Percentiles rank a stretch among this genome's conserved stretches.
These are phyloP conservation scores for Fusarium chlamydosporum DNA, from an alignment of 2,329 filamentous ascomycete species.

Conservation along the genomic window DNA sequence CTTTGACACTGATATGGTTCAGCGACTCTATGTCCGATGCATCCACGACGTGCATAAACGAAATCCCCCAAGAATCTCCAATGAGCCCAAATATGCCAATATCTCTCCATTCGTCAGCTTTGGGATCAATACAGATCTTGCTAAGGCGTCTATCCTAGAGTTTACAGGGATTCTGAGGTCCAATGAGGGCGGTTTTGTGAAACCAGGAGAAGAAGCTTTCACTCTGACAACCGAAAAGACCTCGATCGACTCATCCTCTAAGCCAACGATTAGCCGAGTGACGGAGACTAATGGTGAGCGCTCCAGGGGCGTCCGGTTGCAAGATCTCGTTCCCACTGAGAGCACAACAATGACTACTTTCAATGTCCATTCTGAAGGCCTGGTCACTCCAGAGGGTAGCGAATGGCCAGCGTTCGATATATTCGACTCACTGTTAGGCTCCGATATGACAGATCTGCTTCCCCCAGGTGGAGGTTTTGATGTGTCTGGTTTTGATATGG, in stretches of 20 bases:
- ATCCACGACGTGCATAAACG: neutral
- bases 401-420: slow-evolving; percentile 17
- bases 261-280: neutral
- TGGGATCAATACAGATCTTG: fast-evolving
- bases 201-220: neutral
- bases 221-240: neutral
- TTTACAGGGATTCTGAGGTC: neutral
- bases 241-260: fast-evolving
- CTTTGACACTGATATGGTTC: fast-evolving
- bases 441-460: slow-evolving; percentile 24
- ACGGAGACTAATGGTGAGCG: too few relatives aligned
- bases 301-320: too few relatives aligned
- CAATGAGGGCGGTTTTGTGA: neutral
- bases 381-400: fast-evolving
- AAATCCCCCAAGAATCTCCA: fast-evolving
- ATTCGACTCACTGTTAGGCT: slow-evolving; percentile 15
- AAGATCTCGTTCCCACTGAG: too few relatives aligned
- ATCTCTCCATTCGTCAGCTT: fast-evolving
- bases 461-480: neutral
- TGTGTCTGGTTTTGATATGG: neutral
- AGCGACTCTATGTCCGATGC: slow-evolving; percentile 8
- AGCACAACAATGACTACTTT: neutral
- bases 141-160: neutral
- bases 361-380: fast-evolving
- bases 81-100: neutral